Evolutionary conservation across 1,284 basidiomycete species (phyloP), one percentile per base, ranked within the genome.

Genomic region (Rhodofomes roseus): DNA sequence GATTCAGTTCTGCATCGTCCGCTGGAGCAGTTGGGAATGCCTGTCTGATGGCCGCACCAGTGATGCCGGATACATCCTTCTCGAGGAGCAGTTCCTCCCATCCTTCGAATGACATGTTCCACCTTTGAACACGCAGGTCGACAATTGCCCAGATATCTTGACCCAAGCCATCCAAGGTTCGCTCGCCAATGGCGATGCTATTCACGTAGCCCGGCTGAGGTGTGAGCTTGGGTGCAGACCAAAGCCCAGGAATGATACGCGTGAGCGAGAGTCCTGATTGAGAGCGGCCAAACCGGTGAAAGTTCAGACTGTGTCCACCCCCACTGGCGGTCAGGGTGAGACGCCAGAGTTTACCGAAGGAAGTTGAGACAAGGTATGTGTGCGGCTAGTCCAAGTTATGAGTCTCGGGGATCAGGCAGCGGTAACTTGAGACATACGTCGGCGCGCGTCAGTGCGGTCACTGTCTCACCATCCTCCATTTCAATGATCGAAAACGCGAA

Each of bases 321-420:
- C 86, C 86, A 25, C 83, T 79, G 0, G 89, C 86, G 1, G 86
- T 82, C 16, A 92, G 74, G 7, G 76, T 75, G 36, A 92, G 69
- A 18, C 87, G 83, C 69, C 88, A 89, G 40, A 92, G 74, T 20
- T 78, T 79, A 3, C 90, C 90, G 34, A 73, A 75, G 1, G 87
- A 86, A 0, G 90, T 90, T 7, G 87, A 85, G 1, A 80, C 79
- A 53, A 92, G 76, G 66, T 85, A 91, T 20, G 84, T 83, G 74
- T 86, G 84, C 7, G 83, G 73, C 87, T 89, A 58, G 40, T 29
- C 2, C 23, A 34, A 27, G 39, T 25, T 16, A 37, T 55, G 27
- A 59, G 29, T 25, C 37, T 22, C 31, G 29, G 31, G 12, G 9
- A 9, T 8, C 23, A n/a, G 11, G 40, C 12, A 25, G 27, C 3